Evolutionary conservation across 306 rosid genomes (phyloP), one percentile per base, ranked within the genome.

Genomic region (Quercus parvula): DNA sequence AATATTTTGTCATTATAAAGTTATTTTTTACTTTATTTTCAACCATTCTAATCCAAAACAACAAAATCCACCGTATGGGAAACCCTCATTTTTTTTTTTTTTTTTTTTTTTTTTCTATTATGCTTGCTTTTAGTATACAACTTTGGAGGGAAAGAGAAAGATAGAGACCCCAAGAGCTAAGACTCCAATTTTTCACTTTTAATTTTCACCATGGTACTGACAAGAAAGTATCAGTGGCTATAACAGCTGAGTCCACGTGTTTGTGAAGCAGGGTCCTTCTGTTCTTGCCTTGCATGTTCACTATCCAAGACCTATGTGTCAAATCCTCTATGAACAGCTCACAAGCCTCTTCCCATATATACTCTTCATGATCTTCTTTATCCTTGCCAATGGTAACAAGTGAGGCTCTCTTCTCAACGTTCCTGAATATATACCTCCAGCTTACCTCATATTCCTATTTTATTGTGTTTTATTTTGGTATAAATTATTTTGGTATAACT

Each of bases 291-390:
- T 91, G 84, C 55, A 88, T 58, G 66, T 92, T 87, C 14, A 84
- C 71, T 74, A 62, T 78, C 96, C 98, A 93, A 1, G 98, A 89
- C 81, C 92, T 88, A 51, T 54, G 79, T 0, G 94, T 84, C 54
- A 93, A 76, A 9, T 93, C 94, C 79, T 85, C 76, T 22, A 91
- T 88, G 81, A 91, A 85, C n/a, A 89, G 86, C 78, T 91, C 96
- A 66, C 98, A 93, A 20, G 97, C 92, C 78, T 88, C 0, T 82
- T 2, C 7, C 44, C 6, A 38, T 38, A 38, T 38, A 38, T 38
- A 35, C 41, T 86, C 89, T 91, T 93, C 98, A 91, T 91, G 66
- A 87, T 93, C 90, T 89, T 91, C 87, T 89, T 89, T 59, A 93
- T 93, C 81, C 98, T 91, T 67, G 93, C 98, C 76, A 91, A 74